A percentile compares a stretch with the other conserved stretches of the same genome.
Conservation (phyloP, 345 rosid species). For the Cardamine chenopodiifolia region DNA sequence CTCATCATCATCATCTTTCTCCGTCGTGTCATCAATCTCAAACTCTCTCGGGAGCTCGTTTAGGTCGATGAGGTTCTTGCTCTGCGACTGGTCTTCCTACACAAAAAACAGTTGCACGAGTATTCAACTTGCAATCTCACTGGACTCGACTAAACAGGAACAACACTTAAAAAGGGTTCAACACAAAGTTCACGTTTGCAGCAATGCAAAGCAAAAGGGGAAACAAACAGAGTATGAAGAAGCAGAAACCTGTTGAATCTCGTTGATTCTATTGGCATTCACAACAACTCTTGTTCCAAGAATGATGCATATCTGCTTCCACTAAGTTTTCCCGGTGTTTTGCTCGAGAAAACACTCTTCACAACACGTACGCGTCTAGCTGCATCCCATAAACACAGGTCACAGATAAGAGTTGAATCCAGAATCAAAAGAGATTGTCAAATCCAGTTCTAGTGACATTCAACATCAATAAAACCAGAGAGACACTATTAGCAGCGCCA, state of each 20-base stretch:
- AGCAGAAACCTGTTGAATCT: conserved; percentile 49
- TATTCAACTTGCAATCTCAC: not conserved
- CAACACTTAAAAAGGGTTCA: no score
- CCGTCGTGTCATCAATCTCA: not conserved
- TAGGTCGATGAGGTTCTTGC: conserved; percentile 6
- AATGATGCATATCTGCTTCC: not conserved
- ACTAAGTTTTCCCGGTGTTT: not conserved
- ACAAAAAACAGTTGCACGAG: not conserved
- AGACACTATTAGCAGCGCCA: no score
- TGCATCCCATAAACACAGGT: not conserved
- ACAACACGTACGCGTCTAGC: not conserved
- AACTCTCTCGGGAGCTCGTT: not conserved
- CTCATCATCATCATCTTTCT: not conserved
- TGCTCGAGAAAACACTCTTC: conserved; percentile 4
- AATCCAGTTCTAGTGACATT: no score
- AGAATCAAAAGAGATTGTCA: not conserved
- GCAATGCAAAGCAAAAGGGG: no score
- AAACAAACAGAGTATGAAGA: not conserved
- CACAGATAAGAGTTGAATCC: not conserved
- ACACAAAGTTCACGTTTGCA: no score
- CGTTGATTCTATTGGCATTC: not conserved
- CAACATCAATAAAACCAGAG: no score
- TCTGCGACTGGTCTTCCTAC: conserved; percentile 1
- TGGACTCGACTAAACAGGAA: not conserved
- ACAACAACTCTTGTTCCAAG: conserved; percentile 11